Base-by-base conservation (phyloP, 352 stramenopile genomes). In the Phytophthora syringae region DNA sequence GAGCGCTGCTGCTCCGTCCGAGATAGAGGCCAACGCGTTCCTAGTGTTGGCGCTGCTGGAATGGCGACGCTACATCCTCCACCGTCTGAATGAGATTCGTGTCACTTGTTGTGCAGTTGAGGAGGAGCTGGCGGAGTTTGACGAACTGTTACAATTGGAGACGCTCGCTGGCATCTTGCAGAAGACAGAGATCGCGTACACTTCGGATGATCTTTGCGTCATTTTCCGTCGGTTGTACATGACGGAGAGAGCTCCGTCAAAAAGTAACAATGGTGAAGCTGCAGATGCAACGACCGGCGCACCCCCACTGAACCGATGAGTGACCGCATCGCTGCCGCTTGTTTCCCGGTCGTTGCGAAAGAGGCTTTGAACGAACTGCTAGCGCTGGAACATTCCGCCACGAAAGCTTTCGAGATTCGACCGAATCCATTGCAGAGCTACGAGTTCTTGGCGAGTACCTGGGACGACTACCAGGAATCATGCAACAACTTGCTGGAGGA, bases 1-100 rank as follows among this genome's bases (percentile, higher is more conserved):
- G 24, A 66, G 22, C 16, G 43, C 9, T 2, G 24, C 32, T 2
- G 44, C 52, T 24, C 40, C 43, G 5, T 54, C 30, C 0, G 24
- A 60, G 15, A 74, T 92, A 13, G 64, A 83, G 7, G 81, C 77
- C 1, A 74, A 75, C 3, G 40, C 60, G 10, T 92, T 95, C 27
- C 72, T 95, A 0, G 66, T 93, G 3, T 34, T 92, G 1, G 73
- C 77, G 7, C 39, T 93, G 10, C 39, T 76, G 15, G 86, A 95
- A 56, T 95, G 86, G 84, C 78, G 87, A 32, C 74, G 70, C 2
- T 93, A 93, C 53, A 69, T 93, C 13, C 67, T 89, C 18, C 58
- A 81, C n/a, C 78, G 82, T 11, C 79, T 95, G 48, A 84, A 89
- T 56, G 83, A 92, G 28, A 57, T 95, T 2, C 78, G 79, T 5